Conservation (phyloP, 495 filamentous ascomycete genomes). For the Penicillium nucicola region DNA sequence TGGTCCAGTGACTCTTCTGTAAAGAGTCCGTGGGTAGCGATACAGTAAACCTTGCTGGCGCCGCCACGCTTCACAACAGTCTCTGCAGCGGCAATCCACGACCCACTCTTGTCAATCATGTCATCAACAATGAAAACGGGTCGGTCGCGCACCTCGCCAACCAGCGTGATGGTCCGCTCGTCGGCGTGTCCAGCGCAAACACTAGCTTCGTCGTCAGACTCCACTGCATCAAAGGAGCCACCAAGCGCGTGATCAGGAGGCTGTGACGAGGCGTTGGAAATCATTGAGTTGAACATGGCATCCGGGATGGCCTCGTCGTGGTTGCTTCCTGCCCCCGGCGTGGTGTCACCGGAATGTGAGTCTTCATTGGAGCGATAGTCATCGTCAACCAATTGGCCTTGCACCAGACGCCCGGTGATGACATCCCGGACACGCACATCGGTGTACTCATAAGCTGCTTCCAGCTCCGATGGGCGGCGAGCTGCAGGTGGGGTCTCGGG, state of each 20-base stretch:
- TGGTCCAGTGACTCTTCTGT: slow-evolving; percentile 85
- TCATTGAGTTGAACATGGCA: slow-evolving; percentile 62
- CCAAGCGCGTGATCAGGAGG: slow-evolving; percentile 65
- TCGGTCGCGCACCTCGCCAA: slow-evolving; percentile 83
- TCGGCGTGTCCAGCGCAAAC: slow-evolving; percentile 56
- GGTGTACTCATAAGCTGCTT: slow-evolving; percentile 64
- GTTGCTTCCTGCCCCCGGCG: slow-evolving; percentile 24
- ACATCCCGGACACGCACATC: slow-evolving; percentile 88
- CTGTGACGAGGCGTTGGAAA: slow-evolving; percentile 57
- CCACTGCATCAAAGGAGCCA: slow-evolving; percentile 74
- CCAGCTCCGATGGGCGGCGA: slow-evolving; percentile 43
- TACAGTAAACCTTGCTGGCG: slow-evolving; percentile 93
- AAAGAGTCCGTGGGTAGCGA: slow-evolving; percentile 95
- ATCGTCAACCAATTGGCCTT: slow-evolving; percentile 95
- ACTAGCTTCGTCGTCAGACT: slow-evolving; percentile 87
- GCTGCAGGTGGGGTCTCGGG: slow-evolving; percentile 37
- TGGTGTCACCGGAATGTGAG: slow-evolving; percentile 51
- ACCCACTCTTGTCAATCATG: slow-evolving; percentile 96
- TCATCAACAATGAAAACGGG: slow-evolving; percentile 95
- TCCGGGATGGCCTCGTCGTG: slow-evolving; percentile 53
- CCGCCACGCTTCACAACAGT: slow-evolving; percentile 90
- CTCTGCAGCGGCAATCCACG: slow-evolving; percentile 98
- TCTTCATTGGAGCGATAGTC: slow-evolving; percentile 82
- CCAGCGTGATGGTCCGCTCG: slow-evolving; percentile 93
- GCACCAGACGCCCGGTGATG: slow-evolving; percentile 86